Conservation (phyloP, 495 filamentous ascomycete genomes). For the Talaromyces thailandensis region DNA sequence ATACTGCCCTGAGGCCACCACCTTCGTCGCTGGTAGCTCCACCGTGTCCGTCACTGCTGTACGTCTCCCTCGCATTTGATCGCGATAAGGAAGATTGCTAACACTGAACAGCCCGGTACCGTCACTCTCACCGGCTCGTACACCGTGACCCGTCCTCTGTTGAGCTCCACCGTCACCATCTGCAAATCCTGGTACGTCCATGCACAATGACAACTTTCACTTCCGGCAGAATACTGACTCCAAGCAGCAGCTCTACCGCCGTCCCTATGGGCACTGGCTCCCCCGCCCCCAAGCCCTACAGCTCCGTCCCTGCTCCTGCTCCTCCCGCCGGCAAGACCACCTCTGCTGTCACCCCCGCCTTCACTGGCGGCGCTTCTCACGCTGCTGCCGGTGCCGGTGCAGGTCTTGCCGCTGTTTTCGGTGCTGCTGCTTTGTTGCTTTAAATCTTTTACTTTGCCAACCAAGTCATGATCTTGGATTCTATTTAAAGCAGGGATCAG, state of each 20-base stretch:
- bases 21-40: conserved; percentile 54
- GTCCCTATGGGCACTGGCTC: conserved; percentile 34
- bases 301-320: conserved; percentile 14
- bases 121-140: conserved; percentile 59
- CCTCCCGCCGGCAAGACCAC: conserved; percentile 29
- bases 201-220: not conserved
- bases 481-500: not conserved
- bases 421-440: conserved; percentile 63
- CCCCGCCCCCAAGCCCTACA: conserved; percentile 15
- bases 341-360: conserved; percentile 39
- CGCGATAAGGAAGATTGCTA: conserved; percentile 10
- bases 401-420: conserved; percentile 66
- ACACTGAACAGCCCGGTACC: conserved; percentile 52
- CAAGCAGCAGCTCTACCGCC: conserved; percentile 22
- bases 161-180: conserved; percentile 51
- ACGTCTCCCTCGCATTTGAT: conserved; percentile 13
- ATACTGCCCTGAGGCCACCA: conserved; percentile 73
- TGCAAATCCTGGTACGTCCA: conserved; percentile 54
- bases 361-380: conserved; percentile 41
- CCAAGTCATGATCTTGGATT: not conserved
- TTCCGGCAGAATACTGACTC: not conserved
- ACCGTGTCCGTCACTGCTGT: conserved; percentile 78
- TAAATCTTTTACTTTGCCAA: conserved; percentile 40
- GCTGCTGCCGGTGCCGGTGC: conserved; percentile 49
- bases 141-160: conserved; percentile 64